Evolutionary conservation across 805 yeast genomes (phyloP), one percentile per base, ranked within the genome.

Genomic region (Wickerhamiella musiphila): DNA sequence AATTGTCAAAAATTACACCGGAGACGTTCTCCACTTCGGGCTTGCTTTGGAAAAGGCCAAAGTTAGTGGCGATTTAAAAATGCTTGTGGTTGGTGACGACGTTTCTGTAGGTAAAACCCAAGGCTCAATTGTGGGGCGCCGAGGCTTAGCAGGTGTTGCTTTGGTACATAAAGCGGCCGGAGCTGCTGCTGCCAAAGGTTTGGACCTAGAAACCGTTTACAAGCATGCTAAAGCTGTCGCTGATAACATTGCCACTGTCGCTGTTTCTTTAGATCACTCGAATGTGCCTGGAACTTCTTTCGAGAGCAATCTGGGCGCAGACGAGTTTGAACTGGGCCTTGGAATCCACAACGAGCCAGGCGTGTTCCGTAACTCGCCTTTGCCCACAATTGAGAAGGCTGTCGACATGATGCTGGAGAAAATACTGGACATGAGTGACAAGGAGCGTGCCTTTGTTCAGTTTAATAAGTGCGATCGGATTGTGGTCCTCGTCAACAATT

Each of bases 301-400:
- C 34, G 75, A 67, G 46, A 58, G 62, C 20, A 51, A 56, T 34
- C 64, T 81, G 39, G 64, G 56, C 18, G 63, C 54, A 4, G 60
- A 71, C 36, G 81, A 78, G 53, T 75, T 78, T 49, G 96, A 84
- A 53, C 64, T 84, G 36, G 96, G 96, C 18, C 75, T 84, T 73
- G 96, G 96, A 28, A 84, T 84, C 38, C 96, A 84, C 55, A 84
- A 84, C 47, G 96, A 84, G 52, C 90, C 94, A 1, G 95, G 95
- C 39, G 73, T 73, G 36, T 61, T 66, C 46, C 66, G 69, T 39
- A 48, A 68, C 23, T 56, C 61, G 18, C 76, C 78, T 12, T 69
- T 84, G 43, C 94, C 95, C 17, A 51, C 68, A 1, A 68, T 81
- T 31, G 73, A 70, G 12, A 66, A 66, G 0, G 56, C 86, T 20